Evolutionary conservation across 257 asterid genomes (phyloP), one percentile per base, ranked within the genome.

Genomic region (Solanum commersonii): DNA sequence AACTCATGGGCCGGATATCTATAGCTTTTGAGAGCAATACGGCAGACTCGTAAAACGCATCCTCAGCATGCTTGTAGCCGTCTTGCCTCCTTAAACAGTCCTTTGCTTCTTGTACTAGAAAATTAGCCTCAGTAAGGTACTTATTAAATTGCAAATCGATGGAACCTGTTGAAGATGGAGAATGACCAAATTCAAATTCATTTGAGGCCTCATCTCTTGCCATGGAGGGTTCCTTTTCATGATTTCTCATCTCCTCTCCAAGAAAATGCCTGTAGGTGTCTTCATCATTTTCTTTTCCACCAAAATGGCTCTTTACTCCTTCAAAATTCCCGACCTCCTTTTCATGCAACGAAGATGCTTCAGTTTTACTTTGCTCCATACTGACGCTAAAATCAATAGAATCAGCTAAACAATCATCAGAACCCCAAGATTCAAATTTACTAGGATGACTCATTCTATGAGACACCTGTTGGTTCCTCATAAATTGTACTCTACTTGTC

Each of bases 1-100:
- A 94, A 90, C 99, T 96, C 98, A 92, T 93, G 12, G 99, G 98
- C 90, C 97, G 95, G 88, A 94, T 90, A 56, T 93, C 93, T 87
- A 93, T 90, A 86, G 99, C 99, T 88, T 93, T 92, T 78, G 94
- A 90, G 87, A 95, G 97, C 83, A 96, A 90, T 27, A 82, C 37
- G 60, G 95, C 94, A 76, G 98, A 94, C 89, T 91, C 91, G 33
- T 88, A 74, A 22, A 96, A 91, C 38, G 93, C 93, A 23, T 92
- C 76, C 89, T 95, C 98, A 2, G 94, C 98, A 88, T 86, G 84
- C 44, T 68, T 91, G 85, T 93, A 92, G 65, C 89, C 91, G 68
- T 88, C 90, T 86, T 88, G 88, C 77, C 84, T 90, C 73, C 87
- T 35, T 85, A 94, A 88, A 89, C 91, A 91, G 37, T 93, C 92